A percentile compares a stretch with the other conserved stretches of the same genome.
phyloP scores from a whole-genome alignment of 352 stramenopile genomes.

The Globisporangium carolinianum region DNA sequence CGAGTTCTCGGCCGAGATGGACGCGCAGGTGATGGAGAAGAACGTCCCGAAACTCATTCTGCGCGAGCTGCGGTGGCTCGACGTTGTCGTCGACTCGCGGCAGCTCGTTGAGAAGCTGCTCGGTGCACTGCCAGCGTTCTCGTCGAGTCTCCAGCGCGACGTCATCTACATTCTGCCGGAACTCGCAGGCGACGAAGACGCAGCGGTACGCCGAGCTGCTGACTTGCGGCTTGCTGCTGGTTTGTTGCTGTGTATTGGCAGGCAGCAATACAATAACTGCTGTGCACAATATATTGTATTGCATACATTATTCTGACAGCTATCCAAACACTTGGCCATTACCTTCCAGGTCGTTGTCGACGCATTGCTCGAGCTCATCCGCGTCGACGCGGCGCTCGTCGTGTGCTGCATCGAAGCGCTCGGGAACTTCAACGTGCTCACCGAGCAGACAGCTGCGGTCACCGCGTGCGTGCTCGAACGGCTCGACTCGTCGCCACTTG shows the following conservation, averaged over 20 bases:
- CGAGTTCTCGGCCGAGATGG: slow-evolving; percentile 33
- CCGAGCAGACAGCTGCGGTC: slow-evolving; percentile 29
- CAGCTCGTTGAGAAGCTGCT: slow-evolving; percentile 51
- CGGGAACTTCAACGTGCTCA: slow-evolving; percentile 52
- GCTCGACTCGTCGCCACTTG: slow-evolving; percentile 36
- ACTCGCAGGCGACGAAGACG: slow-evolving; percentile 44
- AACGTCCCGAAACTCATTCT: slow-evolving; percentile 58
- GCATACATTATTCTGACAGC: no score
- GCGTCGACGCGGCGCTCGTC: slow-evolving; percentile 35
- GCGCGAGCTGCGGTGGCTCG: slow-evolving; percentile 57
- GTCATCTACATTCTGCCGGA: slow-evolving; percentile 67
- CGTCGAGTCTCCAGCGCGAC: slow-evolving; percentile 39
- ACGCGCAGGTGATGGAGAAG: slow-evolving; percentile 30
- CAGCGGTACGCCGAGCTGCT: slow-evolving; percentile 10
- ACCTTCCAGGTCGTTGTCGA: slow-evolving; percentile 30
- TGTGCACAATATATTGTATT: no score
- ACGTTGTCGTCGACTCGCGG: slow-evolving; percentile 33
- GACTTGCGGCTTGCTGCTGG: no score
- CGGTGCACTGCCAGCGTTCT: slow-evolving; percentile 33
- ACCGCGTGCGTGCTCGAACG: slow-evolving; percentile 38
- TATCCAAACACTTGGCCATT: no score
- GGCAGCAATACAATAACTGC: no score
- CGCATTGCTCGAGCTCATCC: slow-evolving; percentile 45
- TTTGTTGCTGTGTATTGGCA: no score
- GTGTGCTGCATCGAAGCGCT: slow-evolving; percentile 55